Base-by-base conservation (phyloP, 2,329 filamentous ascomycete species). In the Penicillium sp. region DNA sequence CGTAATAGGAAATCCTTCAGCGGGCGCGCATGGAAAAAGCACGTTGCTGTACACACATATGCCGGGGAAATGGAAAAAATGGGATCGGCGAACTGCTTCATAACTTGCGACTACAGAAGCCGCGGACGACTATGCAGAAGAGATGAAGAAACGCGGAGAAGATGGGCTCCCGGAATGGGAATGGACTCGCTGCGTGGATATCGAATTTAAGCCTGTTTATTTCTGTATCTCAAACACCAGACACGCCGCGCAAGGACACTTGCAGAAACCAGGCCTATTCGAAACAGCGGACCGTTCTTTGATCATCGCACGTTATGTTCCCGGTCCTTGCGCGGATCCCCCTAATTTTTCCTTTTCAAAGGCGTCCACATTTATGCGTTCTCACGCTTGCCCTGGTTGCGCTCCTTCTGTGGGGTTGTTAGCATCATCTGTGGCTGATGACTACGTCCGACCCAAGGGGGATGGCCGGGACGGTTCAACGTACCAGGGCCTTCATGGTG, bases 401-500 rank as follows among this genome's bases (percentile, higher is more conserved):
- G 82, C 83, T 96, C 93, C 83, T 97, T 98, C 92, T 95, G 75
- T 75, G 66, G 46, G 42, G 58, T 51, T 60, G 66, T 75, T 64
- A 75, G 71, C 58, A 23, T 44, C 40, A 29, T 32, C 42, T 37
- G 28, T 31, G 32, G 33, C 13, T 27, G 25, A 32, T 44, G 44
- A 25, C 35, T 28, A 28, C 10, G 23, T 25, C 6, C 10, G 28
- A 8, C 25, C 33, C 18, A 28, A 10, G 18, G 29, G 37, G 12
- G 32, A 41, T 15, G 8, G 18, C 42, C 4, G 29, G 27, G 32
- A 12, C 28, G 28, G 24, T 43, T 53, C 39, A 60, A 81, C 88
- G 71, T 86, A 97, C 92, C 81, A 98, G 80, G 75, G 93, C 93
- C 82, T 89, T 95, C 83, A 89, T 90, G 75, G 91, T 98, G 77